Percentiles rank a stretch among this genome's conserved stretches.
phyloP scores from a whole-genome alignment of 176 grass and related monocot species.

The Triticum timopheevii region DNA sequence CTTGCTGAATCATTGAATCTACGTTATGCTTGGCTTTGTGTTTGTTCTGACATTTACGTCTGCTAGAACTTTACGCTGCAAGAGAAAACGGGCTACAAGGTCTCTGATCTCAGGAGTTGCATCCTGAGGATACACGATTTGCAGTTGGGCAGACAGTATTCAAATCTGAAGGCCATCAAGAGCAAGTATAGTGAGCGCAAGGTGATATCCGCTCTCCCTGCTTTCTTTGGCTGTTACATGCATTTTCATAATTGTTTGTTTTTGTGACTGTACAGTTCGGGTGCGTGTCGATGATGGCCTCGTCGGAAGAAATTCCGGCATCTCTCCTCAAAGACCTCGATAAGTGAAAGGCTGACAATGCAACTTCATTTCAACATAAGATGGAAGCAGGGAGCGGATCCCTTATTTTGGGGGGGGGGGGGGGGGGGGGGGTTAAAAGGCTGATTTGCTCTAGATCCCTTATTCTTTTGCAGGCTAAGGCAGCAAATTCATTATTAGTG shows the following conservation, averaged over 20 bases:
- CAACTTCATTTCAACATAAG: neutral
- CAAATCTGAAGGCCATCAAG: slow-evolving; percentile 17
- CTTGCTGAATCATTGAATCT: neutral
- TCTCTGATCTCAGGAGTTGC: slow-evolving; percentile 34
- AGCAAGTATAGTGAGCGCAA: slow-evolving; percentile 20
- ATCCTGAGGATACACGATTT: slow-evolving; percentile 38
- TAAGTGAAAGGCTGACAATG: neutral
- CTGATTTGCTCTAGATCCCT: neutral
- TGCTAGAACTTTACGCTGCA: slow-evolving; percentile 38
- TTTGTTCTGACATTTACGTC: neutral
- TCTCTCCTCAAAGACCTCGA: slow-evolving; percentile 31
- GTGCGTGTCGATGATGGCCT: slow-evolving; percentile 13
- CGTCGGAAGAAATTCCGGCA: slow-evolving; percentile 13
- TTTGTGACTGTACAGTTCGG: slow-evolving; percentile 29
- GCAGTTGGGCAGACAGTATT: slow-evolving; percentile 29
- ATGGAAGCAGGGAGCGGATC: neutral
- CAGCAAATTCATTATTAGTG: slow-evolving; percentile 2
- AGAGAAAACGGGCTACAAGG: slow-evolving; percentile 44
- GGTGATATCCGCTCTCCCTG: neutral
- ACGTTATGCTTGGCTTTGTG: neutral
- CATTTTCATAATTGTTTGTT: slow-evolving; percentile 6
- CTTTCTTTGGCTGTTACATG: neutral
- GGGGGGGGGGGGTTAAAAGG: neutral
- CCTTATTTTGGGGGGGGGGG: neutral
- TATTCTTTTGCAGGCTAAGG: neutral